Evolutionary conservation across 2,329 filamentous ascomycete genomes (phyloP), one percentile per base, ranked within the genome.

Genomic region (Pseudogymnoascus sp.): DNA sequence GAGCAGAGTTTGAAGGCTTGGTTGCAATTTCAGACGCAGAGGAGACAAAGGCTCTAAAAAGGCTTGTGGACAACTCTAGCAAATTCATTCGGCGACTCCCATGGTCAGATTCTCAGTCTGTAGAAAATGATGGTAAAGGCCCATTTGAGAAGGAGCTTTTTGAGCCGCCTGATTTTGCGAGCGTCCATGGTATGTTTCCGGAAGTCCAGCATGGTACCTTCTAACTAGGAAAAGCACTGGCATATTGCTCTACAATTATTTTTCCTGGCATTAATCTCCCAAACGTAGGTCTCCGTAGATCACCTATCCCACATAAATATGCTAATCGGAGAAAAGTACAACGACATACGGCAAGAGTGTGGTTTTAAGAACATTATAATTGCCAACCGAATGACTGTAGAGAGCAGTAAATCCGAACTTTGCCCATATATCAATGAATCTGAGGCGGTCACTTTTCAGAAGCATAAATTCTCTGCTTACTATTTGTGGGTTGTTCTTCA

Each of bases 81-180:
- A 78, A 77, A 62, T 86, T 89, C 73, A 90, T 91, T 59, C 82
- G 83, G 1, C 82, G 84, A 62, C 76, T 91, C 2, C 88, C 88
- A 1, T 91, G 88, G 88, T 77, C 80, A 8, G 77, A 78, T 3
- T 6, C 64, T 39, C n/a, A 29, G 10, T 39, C 51, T 34, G 14
- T 61, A n/a, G 71, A 73, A 8, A 76, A 75, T 64, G 69, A 72
- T 47, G 73, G 74, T 0, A 79, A 76, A 64, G 77, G 77, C 7
- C 83, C 83, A 0, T 91, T 91, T 70, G 88, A 91, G 73, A 90
- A 90, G 71, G 83, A 85, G 69, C 82, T 84, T 62, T 91, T 91
- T 71, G 77, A 89, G 11, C 83, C 84, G 39, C 88, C 88, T 0
- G 88, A 91, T 71, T 91, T 91, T 72, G 88, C 87, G 0, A 88